These are phyloP conservation scores for Nematodospora anomalae DNA, from an alignment of 1,139 yeast genomes.

Conservation along the genomic window DNA sequence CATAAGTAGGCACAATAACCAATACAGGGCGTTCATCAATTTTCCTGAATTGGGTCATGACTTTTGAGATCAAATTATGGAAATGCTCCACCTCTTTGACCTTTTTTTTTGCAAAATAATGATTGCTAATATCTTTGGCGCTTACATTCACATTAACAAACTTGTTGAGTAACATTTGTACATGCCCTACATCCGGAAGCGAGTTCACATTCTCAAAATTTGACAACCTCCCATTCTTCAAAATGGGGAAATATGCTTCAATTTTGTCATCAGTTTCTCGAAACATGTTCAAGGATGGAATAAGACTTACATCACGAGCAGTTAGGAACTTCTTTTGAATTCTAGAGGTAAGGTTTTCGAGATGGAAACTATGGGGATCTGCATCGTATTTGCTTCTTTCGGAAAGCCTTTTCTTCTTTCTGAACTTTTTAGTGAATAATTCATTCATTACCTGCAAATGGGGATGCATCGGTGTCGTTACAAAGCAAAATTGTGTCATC, in stretches of 20 bases:
- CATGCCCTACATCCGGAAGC: conserved; percentile 3
- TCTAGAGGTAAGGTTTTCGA: conserved; percentile 1
- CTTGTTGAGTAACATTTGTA: background rate
- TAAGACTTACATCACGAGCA: background rate
- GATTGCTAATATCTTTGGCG: background rate
- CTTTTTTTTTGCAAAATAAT: conserved; percentile 1
- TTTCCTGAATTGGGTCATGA: background rate
- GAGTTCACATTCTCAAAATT: conserved; percentile 3
- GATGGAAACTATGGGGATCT: conserved; percentile 3
- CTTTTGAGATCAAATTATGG: background rate
- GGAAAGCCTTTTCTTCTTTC: background rate
- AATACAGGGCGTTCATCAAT: conserved; percentile 12
- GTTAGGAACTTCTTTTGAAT: background rate
- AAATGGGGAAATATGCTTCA: conserved; percentile 5
- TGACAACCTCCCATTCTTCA: conserved; percentile 3
- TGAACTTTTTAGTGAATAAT: conserved; percentile 1
- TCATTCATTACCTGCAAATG: conserved; percentile 1
- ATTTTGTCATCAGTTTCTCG: conserved; percentile 1
- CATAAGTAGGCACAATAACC: conserved; percentile 14
- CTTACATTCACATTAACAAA: conserved; percentile 1
- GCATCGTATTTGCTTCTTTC: background rate
- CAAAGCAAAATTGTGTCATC: conserved; percentile 3
- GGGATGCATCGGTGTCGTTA: conserved; percentile 6
- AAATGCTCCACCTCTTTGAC: conserved; percentile 2
- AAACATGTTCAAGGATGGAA: conserved; percentile 3